Evolutionary conservation across 2,329 filamentous ascomycete genomes (phyloP), one percentile per base, ranked within the genome.

Genomic region (Harringtonia aguacate): DNA sequence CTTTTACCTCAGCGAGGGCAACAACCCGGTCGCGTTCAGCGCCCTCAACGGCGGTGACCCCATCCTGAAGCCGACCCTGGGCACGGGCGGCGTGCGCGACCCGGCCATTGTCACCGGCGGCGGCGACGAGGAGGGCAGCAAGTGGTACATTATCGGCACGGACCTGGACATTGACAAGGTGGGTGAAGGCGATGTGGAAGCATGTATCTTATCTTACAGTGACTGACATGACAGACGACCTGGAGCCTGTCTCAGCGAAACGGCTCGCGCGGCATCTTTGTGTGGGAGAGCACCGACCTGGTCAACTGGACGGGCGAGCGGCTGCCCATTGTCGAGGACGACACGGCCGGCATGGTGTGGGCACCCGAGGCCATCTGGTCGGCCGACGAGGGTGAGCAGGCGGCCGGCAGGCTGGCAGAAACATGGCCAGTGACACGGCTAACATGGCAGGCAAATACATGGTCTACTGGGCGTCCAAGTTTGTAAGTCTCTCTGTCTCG

Each of bases 271-370:
- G 64, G 67, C 5, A 75, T 77, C 44, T 71, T 73, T 39, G 64
- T 76, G 12, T 77, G 73, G 72, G 70, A 75, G 51, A 70, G 63
- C 48, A 68, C 63, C 0, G 69, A 76, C 43, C 56, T 76, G 4
- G 54, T 72, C 8, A 70, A 65, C 47, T 76, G 70, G 67, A 60
- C 52, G 12, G 58, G 58, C 13, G 70, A 75, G 52, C 58, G 69
- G 7, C 59, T 77, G 2, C 64, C 72, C 1, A 57, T 55, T 0
- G 72, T 77, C 12, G 72, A 76, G 50, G 65, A 73, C 45, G 55
- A 56, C n/a, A 68, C 63, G 4, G 73, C 71, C 1, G 73, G 73
- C 4, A 77, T 76, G 73, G 70, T 75, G 0, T 77, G 73, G 73
- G 73, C 73, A 1, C 74, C 73, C 0, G 68, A 71, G 41, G 72